Conservation (phyloP, 2,329 filamentous ascomycete genomes). For the Pseudogymnoascus destructans region DNA sequence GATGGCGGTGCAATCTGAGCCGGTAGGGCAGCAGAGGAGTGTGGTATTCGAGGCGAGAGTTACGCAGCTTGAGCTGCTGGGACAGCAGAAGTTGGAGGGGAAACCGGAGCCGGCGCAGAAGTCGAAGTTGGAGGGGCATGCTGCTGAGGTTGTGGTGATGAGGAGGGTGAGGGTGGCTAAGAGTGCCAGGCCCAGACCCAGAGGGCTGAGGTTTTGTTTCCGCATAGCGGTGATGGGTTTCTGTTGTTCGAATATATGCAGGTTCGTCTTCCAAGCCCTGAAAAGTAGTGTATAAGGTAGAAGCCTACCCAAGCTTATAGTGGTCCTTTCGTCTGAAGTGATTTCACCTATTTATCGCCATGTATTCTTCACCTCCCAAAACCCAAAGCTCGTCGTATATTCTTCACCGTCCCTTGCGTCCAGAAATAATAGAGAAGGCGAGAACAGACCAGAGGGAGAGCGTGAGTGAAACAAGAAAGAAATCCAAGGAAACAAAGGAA, state of each 20-base stretch:
- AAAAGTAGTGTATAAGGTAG: not conserved
- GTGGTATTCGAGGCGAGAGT: conserved; percentile 51
- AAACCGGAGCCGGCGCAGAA: conserved; percentile 42
- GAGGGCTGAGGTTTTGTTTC: not conserved
- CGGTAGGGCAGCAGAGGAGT: conserved; percentile 55
- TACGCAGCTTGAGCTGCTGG: conserved; percentile 39
- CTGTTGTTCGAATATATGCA: not conserved
- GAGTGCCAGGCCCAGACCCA: not conserved
- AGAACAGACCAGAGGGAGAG: conserved; percentile 18
- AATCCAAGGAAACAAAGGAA: not conserved
- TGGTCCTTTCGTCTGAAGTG: not conserved
- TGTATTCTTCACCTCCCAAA: not conserved
- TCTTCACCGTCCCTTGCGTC: not conserved
- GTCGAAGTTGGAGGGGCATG: conserved; percentile 32
- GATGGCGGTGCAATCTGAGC: conserved; percentile 45
- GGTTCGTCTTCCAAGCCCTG: not conserved
- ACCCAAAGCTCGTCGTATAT: not conserved
- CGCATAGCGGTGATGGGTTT: not conserved
- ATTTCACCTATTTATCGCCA: not conserved
- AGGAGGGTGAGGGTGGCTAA: conserved; percentile 18
- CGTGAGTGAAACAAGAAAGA: not conserved
- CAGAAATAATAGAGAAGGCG: not conserved
- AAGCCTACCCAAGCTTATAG: not conserved
- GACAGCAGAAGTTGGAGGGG: conserved; percentile 56
- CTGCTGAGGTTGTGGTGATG: conserved; percentile 28